These are phyloP conservation scores for Phialophora verrucosa DNA, from an alignment of 2,329 filamentous ascomycete species.

Conservation along the genomic window DNA sequence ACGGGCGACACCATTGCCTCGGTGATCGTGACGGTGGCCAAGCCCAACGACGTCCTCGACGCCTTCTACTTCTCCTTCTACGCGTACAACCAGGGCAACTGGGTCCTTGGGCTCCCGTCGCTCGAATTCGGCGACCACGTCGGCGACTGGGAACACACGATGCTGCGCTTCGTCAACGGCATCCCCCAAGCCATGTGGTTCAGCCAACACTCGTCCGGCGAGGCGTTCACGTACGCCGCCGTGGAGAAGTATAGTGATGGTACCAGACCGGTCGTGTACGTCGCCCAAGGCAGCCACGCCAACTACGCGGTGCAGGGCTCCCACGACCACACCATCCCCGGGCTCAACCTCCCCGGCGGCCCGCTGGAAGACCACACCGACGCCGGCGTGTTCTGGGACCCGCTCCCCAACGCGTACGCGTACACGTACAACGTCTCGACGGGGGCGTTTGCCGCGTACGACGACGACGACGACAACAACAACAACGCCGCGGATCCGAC, in stretches of 20 bases:
- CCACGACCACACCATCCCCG: slow-evolving; percentile 69
- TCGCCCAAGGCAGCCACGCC: slow-evolving; percentile 67
- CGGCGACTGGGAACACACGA: slow-evolving; percentile 61
- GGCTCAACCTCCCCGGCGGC: slow-evolving; percentile 61
- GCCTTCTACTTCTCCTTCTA: slow-evolving; percentile 70
- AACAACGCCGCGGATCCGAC: slow-evolving; percentile 50
- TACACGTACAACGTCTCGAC: slow-evolving; percentile 58
- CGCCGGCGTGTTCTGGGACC: slow-evolving; percentile 65
- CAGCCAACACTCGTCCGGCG: slow-evolving; percentile 66
- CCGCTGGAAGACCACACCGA: slow-evolving; percentile 61
- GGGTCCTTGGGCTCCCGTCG: slow-evolving; percentile 44
- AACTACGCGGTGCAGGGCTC: slow-evolving; percentile 64
- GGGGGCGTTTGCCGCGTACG: slow-evolving; percentile 55
- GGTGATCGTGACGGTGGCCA: slow-evolving; percentile 64
- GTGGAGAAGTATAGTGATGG: slow-evolving; percentile 55
- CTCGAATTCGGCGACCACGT: slow-evolving; percentile 65
- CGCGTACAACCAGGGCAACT: slow-evolving; percentile 53
- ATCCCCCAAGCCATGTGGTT: slow-evolving; percentile 65
- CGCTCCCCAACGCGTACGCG: slow-evolving; percentile 59
- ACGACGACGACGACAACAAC: slow-evolving; percentile 35
- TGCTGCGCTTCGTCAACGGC: slow-evolving; percentile 64
- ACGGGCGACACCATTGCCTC: slow-evolving; percentile 55
- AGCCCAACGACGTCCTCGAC: slow-evolving; percentile 60
- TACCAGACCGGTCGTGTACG: slow-evolving; percentile 66
- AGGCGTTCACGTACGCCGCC: slow-evolving; percentile 64